Conservation (phyloP, 75 land plant genomes). For the Adiantum capillusveneris region DNA sequence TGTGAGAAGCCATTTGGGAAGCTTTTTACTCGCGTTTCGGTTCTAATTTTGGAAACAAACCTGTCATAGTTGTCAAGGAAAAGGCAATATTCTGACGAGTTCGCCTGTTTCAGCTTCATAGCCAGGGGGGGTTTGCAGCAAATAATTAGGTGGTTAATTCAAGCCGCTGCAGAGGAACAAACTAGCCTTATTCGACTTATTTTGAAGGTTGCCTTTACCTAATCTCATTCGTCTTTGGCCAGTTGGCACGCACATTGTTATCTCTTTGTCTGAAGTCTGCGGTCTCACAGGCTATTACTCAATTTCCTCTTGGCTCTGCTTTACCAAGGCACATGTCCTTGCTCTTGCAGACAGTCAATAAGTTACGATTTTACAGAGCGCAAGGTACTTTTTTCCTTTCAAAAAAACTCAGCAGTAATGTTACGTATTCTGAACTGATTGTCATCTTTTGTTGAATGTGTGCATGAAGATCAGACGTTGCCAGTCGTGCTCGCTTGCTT, state of each 20-base stretch:
- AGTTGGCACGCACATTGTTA: too few species aligned
- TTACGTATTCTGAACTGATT: too few species aligned
- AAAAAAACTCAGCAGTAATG: too few species aligned
- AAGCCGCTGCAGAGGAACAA: slow-evolving; percentile 81
- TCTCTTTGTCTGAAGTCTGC: slow-evolving; percentile 3
- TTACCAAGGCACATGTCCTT: slow-evolving; percentile 74
- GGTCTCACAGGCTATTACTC: slow-evolving; percentile 61
- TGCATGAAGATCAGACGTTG: slow-evolving; percentile 82
- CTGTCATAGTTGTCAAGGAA: too few species aligned
- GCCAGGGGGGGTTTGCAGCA: slow-evolving; percentile 75
- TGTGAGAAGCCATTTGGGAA: too few species aligned
- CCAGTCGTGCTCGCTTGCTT: slow-evolving; percentile 68
- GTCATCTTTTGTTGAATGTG: slow-evolving; percentile 19
- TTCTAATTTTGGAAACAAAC: too few species aligned
- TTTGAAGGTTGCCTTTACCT: slow-evolving; percentile 66
- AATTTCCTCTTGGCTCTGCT: slow-evolving; percentile 78
- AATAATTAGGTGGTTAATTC: slow-evolving; percentile 63
- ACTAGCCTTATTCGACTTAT: slow-evolving; percentile 58
- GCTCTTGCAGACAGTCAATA: slow-evolving; percentile 73
- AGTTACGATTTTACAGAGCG: slow-evolving; percentile 65
- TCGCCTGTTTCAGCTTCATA: slow-evolving; percentile 49
- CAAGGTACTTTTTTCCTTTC: slow-evolving; percentile 61
- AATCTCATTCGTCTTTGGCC: too few species aligned
- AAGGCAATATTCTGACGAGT: neutral
- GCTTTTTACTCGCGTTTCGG: too few species aligned